Conservation (phyloP, 257 asterid genomes). For the Solanum gandarillasii region DNA sequence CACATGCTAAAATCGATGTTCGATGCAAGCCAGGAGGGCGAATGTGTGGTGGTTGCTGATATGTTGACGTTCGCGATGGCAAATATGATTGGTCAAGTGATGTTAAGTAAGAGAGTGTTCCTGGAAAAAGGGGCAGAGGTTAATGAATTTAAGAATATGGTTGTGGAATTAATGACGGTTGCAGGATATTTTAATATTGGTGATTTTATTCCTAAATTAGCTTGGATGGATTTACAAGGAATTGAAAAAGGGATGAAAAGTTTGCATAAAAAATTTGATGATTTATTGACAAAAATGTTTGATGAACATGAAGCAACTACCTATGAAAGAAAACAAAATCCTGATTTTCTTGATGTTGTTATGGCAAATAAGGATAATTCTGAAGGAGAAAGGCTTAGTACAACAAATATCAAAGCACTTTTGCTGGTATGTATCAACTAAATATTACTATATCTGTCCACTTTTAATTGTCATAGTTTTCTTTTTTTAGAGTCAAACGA, state of each 20-base stretch:
- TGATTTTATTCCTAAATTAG: slow-evolving; percentile 33
- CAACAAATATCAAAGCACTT: slow-evolving; percentile 35
- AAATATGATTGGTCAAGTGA: slow-evolving; percentile 40
- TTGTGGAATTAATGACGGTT: slow-evolving; percentile 36
- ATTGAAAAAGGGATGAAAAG: slow-evolving; percentile 34
- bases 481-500: too few species aligned
- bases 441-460: too few species aligned
- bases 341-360: slow-evolving; percentile 34
- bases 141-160: slow-evolving; percentile 48
- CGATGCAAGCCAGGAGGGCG: slow-evolving; percentile 1
- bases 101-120: slow-evolving; percentile 30
- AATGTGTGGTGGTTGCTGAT: slow-evolving; percentile 25
- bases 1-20: slow-evolving; percentile 28
- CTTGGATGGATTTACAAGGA: slow-evolving; percentile 49
- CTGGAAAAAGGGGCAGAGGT: slow-evolving; percentile 15
- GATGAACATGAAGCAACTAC: slow-evolving; percentile 27
- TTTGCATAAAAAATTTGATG: slow-evolving; percentile 33
- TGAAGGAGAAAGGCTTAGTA: slow-evolving; percentile 21
- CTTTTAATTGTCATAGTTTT: too few species aligned
- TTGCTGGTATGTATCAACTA: slow-evolving; percentile 19
- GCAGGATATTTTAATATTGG: slow-evolving; percentile 45
- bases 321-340: slow-evolving; percentile 15
- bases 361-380: slow-evolving; percentile 22
- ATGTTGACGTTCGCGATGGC: slow-evolving; percentile 35
- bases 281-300: slow-evolving; percentile 23